phyloP scores from a whole-genome alignment of 1,284 basidiomycete genomes.

The Gymnopus androsaceus region DNA sequence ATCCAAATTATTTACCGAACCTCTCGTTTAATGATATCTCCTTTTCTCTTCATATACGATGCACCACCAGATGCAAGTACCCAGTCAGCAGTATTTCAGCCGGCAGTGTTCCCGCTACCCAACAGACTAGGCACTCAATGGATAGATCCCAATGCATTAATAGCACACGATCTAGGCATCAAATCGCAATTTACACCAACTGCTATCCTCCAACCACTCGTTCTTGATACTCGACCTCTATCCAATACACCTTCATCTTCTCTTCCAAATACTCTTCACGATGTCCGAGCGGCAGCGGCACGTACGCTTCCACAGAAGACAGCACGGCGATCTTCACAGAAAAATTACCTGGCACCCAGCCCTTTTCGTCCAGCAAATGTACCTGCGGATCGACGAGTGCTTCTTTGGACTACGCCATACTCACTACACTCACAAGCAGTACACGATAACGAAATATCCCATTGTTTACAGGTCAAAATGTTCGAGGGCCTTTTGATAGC shows the following conservation, averaged over 20 bases:
- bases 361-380: slow-evolving; percentile 6
- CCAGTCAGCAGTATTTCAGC: not conserved
- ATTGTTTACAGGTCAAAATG: not conserved
- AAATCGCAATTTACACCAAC: too few species aligned
- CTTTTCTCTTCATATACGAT: slow-evolving; percentile 14
- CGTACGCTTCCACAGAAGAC: too few species aligned
- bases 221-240: too few species aligned
- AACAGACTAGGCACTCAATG: not conserved
- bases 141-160: too few species aligned
- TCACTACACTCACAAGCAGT: not conserved
- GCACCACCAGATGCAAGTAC: not conserved
- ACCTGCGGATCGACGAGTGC: not conserved
- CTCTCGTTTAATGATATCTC: slow-evolving; percentile 9
- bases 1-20: slow-evolving; percentile 12
- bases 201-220: too few species aligned
- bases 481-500: not conserved
- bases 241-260: too few species aligned
- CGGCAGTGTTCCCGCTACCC: too few species aligned
- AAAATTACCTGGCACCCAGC: not conserved
- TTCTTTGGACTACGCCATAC: not conserved
- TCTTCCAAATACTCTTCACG: too few species aligned
- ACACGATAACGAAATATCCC: not conserved
- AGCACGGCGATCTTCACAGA: too few species aligned
- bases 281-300: too few species aligned
- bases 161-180: too few species aligned